These are phyloP conservation scores for Acanthamoeba healyi DNA, from an alignment of 208 protist species.

Conservation along the genomic window DNA sequence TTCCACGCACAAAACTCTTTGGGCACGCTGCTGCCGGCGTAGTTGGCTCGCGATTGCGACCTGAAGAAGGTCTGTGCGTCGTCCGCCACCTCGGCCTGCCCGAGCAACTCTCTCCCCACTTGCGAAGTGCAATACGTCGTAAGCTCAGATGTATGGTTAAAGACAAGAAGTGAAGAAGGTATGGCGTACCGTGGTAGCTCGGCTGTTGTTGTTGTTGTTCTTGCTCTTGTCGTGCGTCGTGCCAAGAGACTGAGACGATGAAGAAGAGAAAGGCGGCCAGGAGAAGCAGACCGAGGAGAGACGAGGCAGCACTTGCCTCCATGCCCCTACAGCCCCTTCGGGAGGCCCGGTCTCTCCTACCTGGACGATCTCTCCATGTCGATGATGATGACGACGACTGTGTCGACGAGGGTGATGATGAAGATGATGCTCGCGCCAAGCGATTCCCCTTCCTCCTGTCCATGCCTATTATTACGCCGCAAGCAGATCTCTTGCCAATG, in stretches of 20 bases:
- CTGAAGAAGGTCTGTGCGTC: slow-evolving; percentile 33
- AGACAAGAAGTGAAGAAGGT: not conserved
- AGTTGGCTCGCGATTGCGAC: not conserved
- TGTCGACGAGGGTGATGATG: not conserved
- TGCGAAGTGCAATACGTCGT: not conserved
- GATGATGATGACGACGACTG: not conserved
- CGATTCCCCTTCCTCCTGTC: not conserved
- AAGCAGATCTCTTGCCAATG: no score
- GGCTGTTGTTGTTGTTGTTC: not conserved
- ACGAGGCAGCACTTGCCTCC: slow-evolving; percentile 9
- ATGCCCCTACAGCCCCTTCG: not conserved
- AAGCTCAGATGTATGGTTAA: not conserved
- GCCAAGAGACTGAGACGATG: not conserved
- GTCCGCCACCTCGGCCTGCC: not conserved
- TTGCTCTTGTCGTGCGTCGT: not conserved
- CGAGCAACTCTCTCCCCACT: not conserved
- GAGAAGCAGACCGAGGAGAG: not conserved
- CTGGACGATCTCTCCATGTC: not conserved
- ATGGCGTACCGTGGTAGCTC: not conserved
- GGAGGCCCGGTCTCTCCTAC: not conserved
- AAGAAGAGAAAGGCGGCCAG: not conserved
- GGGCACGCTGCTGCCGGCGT: not conserved
- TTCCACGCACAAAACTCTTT: not conserved
- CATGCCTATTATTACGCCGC: not conserved
- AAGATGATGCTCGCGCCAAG: not conserved